phyloP scores from a whole-genome alignment of 2,329 filamentous ascomycete species.

The Trichoderma koningiopsis region DNA sequence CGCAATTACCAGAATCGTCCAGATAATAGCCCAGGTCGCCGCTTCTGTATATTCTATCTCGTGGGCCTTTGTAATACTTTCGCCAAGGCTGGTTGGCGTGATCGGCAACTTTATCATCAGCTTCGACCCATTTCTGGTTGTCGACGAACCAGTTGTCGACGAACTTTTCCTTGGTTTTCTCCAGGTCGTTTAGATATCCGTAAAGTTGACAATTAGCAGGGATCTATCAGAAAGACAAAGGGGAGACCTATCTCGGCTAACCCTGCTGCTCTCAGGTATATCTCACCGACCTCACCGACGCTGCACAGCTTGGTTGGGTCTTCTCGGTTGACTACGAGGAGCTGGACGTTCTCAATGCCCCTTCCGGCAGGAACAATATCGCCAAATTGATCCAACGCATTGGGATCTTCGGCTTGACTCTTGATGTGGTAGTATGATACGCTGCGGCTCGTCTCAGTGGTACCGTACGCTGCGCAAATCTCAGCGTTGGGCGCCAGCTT shows the following conservation, averaged over 20 bases:
- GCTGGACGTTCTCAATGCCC: conserved; percentile 87
- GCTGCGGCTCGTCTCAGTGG: conserved; percentile 79
- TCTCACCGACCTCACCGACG: conserved; percentile 81
- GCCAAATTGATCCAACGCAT: conserved; percentile 45
- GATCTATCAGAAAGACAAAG: neutral
- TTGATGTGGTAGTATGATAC: conserved; percentile 74
- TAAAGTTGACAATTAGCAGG: neutral
- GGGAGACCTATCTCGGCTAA: conserved; percentile 61
- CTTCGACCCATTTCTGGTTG: conserved; percentile 65
- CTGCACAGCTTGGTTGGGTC: conserved; percentile 69
- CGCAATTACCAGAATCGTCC: conserved; percentile 62
- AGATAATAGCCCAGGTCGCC: conserved; percentile 83
- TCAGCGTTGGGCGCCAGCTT: conserved; percentile 72
- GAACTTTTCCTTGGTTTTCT: conserved; percentile 74
- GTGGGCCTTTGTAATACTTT: conserved; percentile 74
- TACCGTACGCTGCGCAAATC: conserved; percentile 86
- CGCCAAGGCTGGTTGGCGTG: conserved; percentile 71
- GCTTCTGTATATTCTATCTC: conserved; percentile 83
- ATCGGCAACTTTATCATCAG: conserved; percentile 54
- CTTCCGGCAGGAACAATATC: conserved; percentile 81
- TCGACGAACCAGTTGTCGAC: conserved; percentile 85
- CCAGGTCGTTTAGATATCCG: conserved; percentile 66
- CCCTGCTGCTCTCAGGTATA: conserved; percentile 79
- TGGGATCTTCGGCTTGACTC: conserved; percentile 63
- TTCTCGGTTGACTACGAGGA: conserved; percentile 77